Base-by-base conservation (phyloP, 768 basidiomycete genomes). In the Xerocomellus chrysenteron region DNA sequence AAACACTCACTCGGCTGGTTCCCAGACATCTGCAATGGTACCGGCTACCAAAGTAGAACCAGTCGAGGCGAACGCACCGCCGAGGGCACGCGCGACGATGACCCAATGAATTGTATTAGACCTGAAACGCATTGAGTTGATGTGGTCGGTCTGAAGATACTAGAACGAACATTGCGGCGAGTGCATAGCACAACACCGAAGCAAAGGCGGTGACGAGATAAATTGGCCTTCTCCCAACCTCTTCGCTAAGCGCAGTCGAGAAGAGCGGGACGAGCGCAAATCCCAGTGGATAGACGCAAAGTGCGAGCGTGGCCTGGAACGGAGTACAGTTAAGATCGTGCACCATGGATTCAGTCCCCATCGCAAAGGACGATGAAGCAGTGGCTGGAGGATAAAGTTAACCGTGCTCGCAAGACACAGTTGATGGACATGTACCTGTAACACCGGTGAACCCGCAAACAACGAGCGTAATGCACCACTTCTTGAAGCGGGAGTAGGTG, bases 41-140 rank as follows among this genome's bases (percentile, higher is more conserved):
- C 87, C 87, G 11, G 85, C 85, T 16, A 87, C 87, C 80, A 88
- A 83, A 0, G 85, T 83, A 0, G 85, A 76, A 32, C 82, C 83
- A 0, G 85, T 86, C 1, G 86, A 87, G 0, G 82, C 86, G 64
- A 82, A 84, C 0, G 78, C 80, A 8, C 87, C 87, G 50, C 82
- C 81, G 2, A 90, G 65, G 56, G 87, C 81, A 19, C 88, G 79
- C 0, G 78, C 83, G 37, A 85, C 57, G 24, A 87, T 78, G 7
- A 88, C 82, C 0, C 81, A 82, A 52, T 83, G 77, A 3, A 89
- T 76, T 44, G 77, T 76, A 47, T 68, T 59, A 4, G 76, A 66
- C 44, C 76, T 77, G 55, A 2, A 47, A 28, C n/a, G 16, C 7
- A 16, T 7, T 54, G 5, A 54, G 43, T n/a, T 11, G 1, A 19